Percentiles rank a stretch among this genome's conserved stretches.
These are phyloP conservation scores for Fusarium brevicatenulatum DNA, from an alignment of 2,329 filamentous ascomycete species.

Conservation along the genomic window DNA sequence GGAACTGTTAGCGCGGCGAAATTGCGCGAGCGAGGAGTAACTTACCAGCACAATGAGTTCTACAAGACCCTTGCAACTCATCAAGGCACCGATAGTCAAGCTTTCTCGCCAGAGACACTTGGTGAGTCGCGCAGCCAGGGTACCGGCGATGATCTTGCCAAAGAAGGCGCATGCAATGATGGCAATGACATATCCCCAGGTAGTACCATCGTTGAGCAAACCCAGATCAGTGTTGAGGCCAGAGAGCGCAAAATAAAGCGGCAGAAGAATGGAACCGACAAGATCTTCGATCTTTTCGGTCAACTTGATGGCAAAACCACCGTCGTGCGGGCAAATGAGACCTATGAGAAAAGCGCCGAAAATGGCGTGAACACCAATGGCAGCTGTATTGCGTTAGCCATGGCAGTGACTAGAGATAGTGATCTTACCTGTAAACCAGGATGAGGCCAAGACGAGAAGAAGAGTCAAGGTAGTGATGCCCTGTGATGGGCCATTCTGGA, in stretches of 20 bases:
- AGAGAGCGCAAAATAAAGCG: constrained; percentile 92
- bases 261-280: constrained; percentile 83
- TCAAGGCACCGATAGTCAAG: constrained; percentile 85
- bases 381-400: constrained; percentile 45
- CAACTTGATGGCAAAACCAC: constrained; percentile 88
- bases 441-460: constrained; percentile 78
- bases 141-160: constrained; percentile 86
- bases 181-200: constrained; percentile 90
- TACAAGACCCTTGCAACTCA: constrained; percentile 97
- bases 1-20: not conserved
- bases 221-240: constrained; percentile 90
- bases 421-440: constrained; percentile 78
- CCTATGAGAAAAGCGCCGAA: constrained; percentile 93
- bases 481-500: constrained; percentile 90
- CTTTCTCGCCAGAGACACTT: constrained; percentile 91
- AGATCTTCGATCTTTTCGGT: constrained; percentile 96
- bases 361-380: constrained; percentile 93
- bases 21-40: accelerated
- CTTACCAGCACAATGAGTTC: constrained; percentile 92
- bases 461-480: constrained; percentile 84
- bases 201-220: constrained; percentile 80
- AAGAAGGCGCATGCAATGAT: constrained; percentile 84
- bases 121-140: constrained; percentile 74
- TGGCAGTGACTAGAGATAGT: accelerated
- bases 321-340: constrained; percentile 88